Percentiles rank a stretch among this genome's conserved stretches.
Conservation (phyloP, 305 asterid genomes). For the Nicotiana rustica region DNA sequence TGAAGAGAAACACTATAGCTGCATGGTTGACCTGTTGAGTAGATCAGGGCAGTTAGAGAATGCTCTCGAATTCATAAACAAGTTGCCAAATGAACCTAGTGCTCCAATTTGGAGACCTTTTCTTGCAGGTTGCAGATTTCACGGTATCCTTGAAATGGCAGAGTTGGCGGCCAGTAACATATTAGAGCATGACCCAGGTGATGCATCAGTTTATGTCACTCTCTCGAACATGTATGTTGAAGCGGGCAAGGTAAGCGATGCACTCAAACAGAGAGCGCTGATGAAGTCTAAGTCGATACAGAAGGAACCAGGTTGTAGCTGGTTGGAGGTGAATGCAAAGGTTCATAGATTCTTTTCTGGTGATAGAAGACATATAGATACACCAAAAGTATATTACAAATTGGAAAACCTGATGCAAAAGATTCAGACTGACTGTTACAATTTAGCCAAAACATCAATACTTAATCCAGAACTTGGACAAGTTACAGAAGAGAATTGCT, state of each 20-base stretch:
- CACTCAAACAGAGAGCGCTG: constrained; percentile 39
- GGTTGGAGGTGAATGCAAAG: constrained; percentile 49
- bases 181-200: constrained; percentile 45
- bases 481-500: background rate
- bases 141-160: constrained; percentile 43
- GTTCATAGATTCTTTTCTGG: constrained; percentile 45
- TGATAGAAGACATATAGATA: constrained; percentile 40
- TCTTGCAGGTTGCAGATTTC: constrained; percentile 47
- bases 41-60: constrained; percentile 47
- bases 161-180: constrained; percentile 42
- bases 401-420: constrained; percentile 33
- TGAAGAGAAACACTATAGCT: constrained; percentile 45
- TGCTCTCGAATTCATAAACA: constrained; percentile 42
- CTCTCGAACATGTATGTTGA: constrained; percentile 42
- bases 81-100: constrained; percentile 42
- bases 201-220: constrained; percentile 48
- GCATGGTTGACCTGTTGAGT: constrained; percentile 56
- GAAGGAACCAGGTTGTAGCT: constrained; percentile 55
- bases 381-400: constrained; percentile 24
- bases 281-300: constrained; percentile 39
- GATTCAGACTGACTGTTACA: background rate
- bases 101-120: constrained; percentile 50
- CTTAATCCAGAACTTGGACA: constrained; percentile 9
- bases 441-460: background rate
- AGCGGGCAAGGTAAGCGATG: constrained; percentile 48